Percentiles rank a stretch among this genome's conserved stretches.
phyloP scores from a whole-genome alignment of 441 rosid genomes.

The Gossypium laxum region DNA sequence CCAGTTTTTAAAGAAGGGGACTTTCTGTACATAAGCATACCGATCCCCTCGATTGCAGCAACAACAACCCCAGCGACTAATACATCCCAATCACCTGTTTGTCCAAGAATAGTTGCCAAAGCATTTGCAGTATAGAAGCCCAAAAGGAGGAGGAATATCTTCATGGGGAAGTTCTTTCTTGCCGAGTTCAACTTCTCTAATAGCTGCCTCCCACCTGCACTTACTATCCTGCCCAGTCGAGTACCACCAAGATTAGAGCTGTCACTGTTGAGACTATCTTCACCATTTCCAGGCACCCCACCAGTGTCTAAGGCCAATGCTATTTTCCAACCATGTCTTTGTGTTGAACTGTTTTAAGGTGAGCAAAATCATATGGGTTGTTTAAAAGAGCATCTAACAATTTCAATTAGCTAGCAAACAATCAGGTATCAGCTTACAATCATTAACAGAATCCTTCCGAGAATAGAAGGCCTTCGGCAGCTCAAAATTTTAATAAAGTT shows the following conservation, averaged over 20 bases:
- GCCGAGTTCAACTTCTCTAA: slow-evolving; percentile 67
- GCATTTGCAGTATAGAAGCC: slow-evolving; percentile 97
- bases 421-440: background rate
- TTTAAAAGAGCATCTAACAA: slow-evolving; percentile 5
- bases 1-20: slow-evolving; percentile 37
- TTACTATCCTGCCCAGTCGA: slow-evolving; percentile 72
- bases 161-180: slow-evolving; percentile 80
- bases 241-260: slow-evolving; percentile 59
- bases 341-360: slow-evolving; percentile 26
- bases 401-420: background rate
- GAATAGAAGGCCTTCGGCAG: background rate
- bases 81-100: slow-evolving; percentile 96
- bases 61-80: slow-evolving; percentile 85
- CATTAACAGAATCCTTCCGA: background rate
- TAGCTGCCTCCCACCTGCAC: slow-evolving; percentile 69
- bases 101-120: slow-evolving; percentile 87
- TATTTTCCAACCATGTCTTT: slow-evolving; percentile 40
- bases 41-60: slow-evolving; percentile 84
- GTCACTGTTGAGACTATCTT: slow-evolving; percentile 39
- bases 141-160: slow-evolving; percentile 67
- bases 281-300: slow-evolving; percentile 53
- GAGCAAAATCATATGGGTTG: slow-evolving; percentile 6
- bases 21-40: slow-evolving; percentile 73
- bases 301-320: slow-evolving; percentile 72
- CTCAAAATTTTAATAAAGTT: background rate